Conservation (phyloP, 2,329 filamentous ascomycete species). For the Chaetomium strumarium region DNA sequence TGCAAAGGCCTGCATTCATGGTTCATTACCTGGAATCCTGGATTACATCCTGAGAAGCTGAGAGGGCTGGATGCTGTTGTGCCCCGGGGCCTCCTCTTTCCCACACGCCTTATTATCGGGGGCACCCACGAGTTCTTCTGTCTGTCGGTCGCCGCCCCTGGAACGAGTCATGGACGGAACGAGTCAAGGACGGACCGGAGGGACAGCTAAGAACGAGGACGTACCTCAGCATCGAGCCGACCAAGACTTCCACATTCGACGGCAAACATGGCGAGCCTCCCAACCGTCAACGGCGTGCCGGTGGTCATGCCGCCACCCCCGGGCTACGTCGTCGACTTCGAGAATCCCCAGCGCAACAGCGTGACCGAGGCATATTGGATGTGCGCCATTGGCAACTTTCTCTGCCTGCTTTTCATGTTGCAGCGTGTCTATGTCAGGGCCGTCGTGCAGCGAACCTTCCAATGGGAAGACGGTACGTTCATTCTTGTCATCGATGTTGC, state of each 20-base stretch:
- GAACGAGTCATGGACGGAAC: no score
- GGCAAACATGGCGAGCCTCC: background rate
- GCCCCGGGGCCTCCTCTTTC: no score
- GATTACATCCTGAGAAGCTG: no score
- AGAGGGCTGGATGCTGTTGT: no score
- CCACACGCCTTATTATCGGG: no score
- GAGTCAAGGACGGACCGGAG: no score
- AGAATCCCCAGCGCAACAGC: background rate
- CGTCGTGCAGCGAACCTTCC: background rate
- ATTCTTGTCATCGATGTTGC: background rate
- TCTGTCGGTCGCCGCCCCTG: no score
- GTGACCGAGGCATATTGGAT: background rate
- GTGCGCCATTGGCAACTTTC: background rate
- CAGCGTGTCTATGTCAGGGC: background rate
- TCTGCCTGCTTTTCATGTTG: background rate
- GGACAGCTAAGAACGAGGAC: background rate
- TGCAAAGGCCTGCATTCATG: no score
- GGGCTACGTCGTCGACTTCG: background rate
- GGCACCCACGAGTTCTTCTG: no score
- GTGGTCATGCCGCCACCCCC: background rate
- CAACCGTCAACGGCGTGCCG: background rate
- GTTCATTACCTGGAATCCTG: no score
- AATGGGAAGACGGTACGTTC: background rate
- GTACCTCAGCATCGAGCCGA: background rate
- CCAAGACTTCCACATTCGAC: background rate